A percentile compares a stretch with the other conserved stretches of the same genome.
Evolutionary conservation across 306 rosid species (phyloP).

Genomic region (Medicago lupulina): DNA sequence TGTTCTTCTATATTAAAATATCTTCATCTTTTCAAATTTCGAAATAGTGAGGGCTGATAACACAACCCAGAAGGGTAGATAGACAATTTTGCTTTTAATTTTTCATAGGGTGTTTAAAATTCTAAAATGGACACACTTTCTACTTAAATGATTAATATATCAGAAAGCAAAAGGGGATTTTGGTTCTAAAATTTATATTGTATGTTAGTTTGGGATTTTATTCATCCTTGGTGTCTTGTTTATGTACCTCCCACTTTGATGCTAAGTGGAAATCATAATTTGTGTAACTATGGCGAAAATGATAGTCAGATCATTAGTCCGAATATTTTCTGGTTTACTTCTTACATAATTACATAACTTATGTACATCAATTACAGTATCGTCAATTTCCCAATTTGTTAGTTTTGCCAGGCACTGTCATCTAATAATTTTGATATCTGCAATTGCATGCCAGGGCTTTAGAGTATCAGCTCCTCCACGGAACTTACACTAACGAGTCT

Average conservation of each 20-base stretch:
- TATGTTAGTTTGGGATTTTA: background rate
- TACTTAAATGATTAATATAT: background rate
- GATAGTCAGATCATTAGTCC: background rate
- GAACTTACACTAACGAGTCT: conserved; percentile 84
- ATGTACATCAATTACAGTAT: background rate
- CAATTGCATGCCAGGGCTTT: conserved; percentile 63
- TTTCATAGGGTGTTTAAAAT: conserved; percentile 1
- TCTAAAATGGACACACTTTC: background rate
- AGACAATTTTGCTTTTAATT: background rate
- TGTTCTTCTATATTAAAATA: conserved; percentile 27
- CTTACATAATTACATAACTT: background rate
- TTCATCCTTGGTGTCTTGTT: background rate
- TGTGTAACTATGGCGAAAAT: background rate
- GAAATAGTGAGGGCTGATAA: too few species aligned
- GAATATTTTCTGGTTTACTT: conserved; percentile 15
- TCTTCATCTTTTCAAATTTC: background rate
- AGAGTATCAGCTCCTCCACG: conserved; percentile 72
- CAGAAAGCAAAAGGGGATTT: background rate
- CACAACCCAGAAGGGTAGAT: background rate
- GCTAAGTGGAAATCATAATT: too few species aligned
- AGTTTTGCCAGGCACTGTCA: conserved; percentile 33
- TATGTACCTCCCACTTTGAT: too few species aligned
- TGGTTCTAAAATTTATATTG: conserved; percentile 1
- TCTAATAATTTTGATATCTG: conserved; percentile 34
- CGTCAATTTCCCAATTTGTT: conserved; percentile 7